Conservation (phyloP, 2,329 filamentous ascomycete species). For the Paracamarosporium sp. region DNA sequence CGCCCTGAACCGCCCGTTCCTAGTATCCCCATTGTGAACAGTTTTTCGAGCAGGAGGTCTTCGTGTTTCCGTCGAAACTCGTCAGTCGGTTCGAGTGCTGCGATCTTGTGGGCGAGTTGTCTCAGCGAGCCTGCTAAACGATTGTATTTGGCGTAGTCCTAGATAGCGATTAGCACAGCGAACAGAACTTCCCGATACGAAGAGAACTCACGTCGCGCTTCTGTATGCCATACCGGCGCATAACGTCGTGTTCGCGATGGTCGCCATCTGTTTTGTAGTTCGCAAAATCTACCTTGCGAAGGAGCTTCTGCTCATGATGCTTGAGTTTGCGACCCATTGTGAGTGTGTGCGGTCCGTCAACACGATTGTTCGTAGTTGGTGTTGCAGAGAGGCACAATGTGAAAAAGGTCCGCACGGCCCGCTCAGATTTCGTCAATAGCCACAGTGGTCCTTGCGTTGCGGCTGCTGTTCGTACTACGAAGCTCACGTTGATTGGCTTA, state of each 20-base stretch:
- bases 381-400: no score
- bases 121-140: conserved; percentile 69
- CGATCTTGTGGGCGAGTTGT: conserved; percentile 87
- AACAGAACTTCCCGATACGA: no score
- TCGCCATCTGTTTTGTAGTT: conserved; percentile 88
- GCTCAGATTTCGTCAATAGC: no score
- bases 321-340: conserved; percentile 94
- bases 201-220: no score
- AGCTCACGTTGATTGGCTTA: no score
- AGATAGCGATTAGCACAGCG: no score
- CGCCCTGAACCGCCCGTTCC: conserved; percentile 64
- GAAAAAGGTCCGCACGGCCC: no score
- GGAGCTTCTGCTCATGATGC: conserved; percentile 90
- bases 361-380: neutral
- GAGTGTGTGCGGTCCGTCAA: neutral
- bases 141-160: conserved; percentile 73
- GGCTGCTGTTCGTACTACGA: no score
- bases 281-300: conserved; percentile 82
- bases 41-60: conserved; percentile 84
- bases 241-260: conserved; percentile 82
- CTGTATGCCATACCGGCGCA: conserved; percentile 88
- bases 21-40: conserved; percentile 90
- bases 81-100: conserved; percentile 79
- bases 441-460: no score
- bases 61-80: conserved; percentile 84